A percentile compares a stretch with the other conserved stretches of the same genome.
Conservation (phyloP, 176 grass and related monocot genomes). For the Oryza glaberrima region DNA sequence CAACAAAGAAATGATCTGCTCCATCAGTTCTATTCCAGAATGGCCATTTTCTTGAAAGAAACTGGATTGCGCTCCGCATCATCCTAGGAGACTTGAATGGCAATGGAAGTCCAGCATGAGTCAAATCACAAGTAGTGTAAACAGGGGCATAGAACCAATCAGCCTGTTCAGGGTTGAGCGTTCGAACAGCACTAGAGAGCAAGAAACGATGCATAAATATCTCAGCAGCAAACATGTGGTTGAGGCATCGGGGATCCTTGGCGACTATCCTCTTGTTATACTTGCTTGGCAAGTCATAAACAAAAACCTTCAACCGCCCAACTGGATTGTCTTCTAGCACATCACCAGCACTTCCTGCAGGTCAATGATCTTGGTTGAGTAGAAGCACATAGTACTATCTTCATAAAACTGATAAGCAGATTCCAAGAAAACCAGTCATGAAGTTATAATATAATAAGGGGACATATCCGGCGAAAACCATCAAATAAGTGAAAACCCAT, state of each 20-base stretch:
- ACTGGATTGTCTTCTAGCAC: conserved; percentile 88
- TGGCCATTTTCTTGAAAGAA: conserved; percentile 75
- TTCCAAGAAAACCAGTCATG: conserved; percentile 7
- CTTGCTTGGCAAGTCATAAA: conserved; percentile 80
- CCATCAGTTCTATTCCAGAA: conserved; percentile 92
- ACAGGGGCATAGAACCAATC: conserved; percentile 86
- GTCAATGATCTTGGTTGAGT: conserved; percentile 33
- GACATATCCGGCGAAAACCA: too few relatives aligned
- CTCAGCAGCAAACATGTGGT: conserved; percentile 87
- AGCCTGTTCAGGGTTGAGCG: conserved; percentile 75
- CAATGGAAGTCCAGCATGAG: conserved; percentile 79
- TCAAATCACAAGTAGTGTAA: conserved; percentile 89
- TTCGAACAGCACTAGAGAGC: conserved; percentile 74
- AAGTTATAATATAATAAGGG: neutral
- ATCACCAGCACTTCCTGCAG: conserved; percentile 82
- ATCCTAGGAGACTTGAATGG: conserved; percentile 88
- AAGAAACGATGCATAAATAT: conserved; percentile 89
- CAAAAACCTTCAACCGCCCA: conserved; percentile 71
- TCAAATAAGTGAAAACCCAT: too few relatives aligned
- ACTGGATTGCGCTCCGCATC: conserved; percentile 89
- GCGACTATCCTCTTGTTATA: conserved; percentile 80
- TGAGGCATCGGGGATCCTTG: conserved; percentile 76
- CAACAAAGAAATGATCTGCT: conserved; percentile 85
- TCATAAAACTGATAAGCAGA: neutral
- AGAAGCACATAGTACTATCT: conserved; percentile 19